Percentiles rank a stretch among this genome's conserved stretches.
phyloP scores from a whole-genome alignment of 1,284 basidiomycete species.

The Pseudozyma tsukubaensis region DNA sequence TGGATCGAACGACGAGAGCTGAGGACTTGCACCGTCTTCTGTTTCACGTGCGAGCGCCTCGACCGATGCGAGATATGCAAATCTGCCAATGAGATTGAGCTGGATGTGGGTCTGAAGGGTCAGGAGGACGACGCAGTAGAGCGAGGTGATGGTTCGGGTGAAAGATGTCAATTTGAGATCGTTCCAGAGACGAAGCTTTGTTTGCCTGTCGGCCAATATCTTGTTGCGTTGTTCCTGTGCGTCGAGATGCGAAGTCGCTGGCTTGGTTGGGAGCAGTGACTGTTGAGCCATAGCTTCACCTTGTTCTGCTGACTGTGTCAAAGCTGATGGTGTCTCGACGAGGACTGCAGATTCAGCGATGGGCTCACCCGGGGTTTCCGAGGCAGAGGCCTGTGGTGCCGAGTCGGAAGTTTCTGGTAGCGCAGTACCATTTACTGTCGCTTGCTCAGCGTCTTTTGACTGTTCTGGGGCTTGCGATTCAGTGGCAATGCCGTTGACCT shows the following conservation, averaged over 20 bases:
- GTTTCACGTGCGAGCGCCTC: constrained; percentile 70
- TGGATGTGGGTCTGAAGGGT: constrained; percentile 84
- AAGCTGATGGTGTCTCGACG: not conserved
- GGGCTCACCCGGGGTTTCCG: not conserved
- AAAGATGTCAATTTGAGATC: constrained; percentile 73
- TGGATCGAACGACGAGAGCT: constrained; percentile 1
- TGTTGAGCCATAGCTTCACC: not conserved
- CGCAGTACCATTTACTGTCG: not conserved
- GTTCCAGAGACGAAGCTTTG: constrained; percentile 66
- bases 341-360: not conserved
- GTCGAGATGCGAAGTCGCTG: constrained; percentile 24
- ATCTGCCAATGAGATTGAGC: constrained; percentile 83
- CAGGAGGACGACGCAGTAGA: constrained; percentile 84
- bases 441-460: not conserved
- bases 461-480: not conserved
- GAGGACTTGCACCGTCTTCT: constrained; percentile 9
- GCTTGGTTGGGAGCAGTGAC: not conserved
- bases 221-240: constrained; percentile 45
- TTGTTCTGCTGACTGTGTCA: not conserved
- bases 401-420: not conserved
- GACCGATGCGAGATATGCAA: constrained; percentile 81
- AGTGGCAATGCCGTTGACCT: not conserved
- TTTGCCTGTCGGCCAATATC: constrained; percentile 36
- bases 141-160: constrained; percentile 82
- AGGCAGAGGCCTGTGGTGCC: not conserved